Evolutionary conservation across 306 rosid species (phyloP), one percentile per base, ranked within the genome.

Genomic region (Vigna mungo): DNA sequence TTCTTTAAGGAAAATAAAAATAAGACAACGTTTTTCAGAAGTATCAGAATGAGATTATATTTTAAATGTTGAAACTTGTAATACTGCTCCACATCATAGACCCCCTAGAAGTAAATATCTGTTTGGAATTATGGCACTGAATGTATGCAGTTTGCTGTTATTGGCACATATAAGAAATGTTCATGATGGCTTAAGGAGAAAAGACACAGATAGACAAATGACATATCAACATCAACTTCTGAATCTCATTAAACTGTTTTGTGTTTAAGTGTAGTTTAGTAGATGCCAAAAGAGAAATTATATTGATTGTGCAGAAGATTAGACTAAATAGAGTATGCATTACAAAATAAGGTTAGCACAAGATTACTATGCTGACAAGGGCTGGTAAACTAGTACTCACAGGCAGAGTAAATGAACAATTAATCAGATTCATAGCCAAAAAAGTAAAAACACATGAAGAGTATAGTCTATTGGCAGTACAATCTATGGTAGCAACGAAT

Each of bases 101-200:
- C n/a, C 72, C 59, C 65, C 72, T 32, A 53, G 48, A 54, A 61
- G 23, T 47, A 36, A 74, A 60, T 8, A 79, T 27, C n/a, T 68
- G 72, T 52, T 32, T 49, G 18, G 52, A 83, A 79, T 59, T 59
- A 68, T 55, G 48, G 74, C 43, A 34, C 47, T 55, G 55, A 55
- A 53, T 54, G n/a, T 53, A 72, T 66, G 68, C 77, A 46, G 53
- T 37, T 41, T 59, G 54, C 43, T 27, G 27, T 9, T 25, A 36
- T 30, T 61, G 70, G 51, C 20, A 79, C 60, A 14, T n/a, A 20
- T 59, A 65, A 51, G 11, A 51, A 25, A 52, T 23, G 58, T 36
- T 62, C 55, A 11, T 47, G 41, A 69, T 5, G 53, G 63, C 71
- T 36, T 69, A 52, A 36, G 49, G 20, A 59, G 47, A 72, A 49